These are phyloP conservation scores for Aspergillus chevalieri DNA, from an alignment of 2,329 filamentous ascomycete species.

Conservation along the genomic window DNA sequence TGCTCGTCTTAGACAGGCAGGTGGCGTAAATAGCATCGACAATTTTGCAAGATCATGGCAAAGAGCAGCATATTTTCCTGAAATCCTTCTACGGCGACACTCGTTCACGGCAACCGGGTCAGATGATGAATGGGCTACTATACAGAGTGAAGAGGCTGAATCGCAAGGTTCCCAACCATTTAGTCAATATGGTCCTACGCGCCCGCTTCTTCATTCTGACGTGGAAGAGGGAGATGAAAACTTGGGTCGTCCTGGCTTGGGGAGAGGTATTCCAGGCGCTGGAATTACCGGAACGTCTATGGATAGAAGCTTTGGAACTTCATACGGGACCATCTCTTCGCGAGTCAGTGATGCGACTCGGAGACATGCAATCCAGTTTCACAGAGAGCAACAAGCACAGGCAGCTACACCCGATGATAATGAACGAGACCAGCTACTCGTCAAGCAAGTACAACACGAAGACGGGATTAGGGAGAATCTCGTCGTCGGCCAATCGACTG, in stretches of 20 bases:
- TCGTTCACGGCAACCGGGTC: constrained; percentile 57
- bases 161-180: constrained; percentile 17
- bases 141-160: constrained; percentile 15
- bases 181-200: constrained; percentile 22
- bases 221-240: constrained; percentile 21
- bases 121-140: constrained; percentile 40
- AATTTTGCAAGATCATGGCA: constrained; percentile 92
- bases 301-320: constrained; percentile 64
- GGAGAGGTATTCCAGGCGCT: constrained; percentile 12
- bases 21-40: constrained; percentile 87
- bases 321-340: constrained; percentile 55
- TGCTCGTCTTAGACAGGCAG: constrained; percentile 58
- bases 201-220: constrained; percentile 24
- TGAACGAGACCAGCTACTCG: constrained; percentile 68
- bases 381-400: constrained; percentile 46
- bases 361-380: constrained; percentile 49
- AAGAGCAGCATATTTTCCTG: constrained; percentile 78
- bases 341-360: constrained; percentile 53
- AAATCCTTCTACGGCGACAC: constrained; percentile 73
- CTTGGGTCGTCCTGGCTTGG: constrained; percentile 10
- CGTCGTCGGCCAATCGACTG: constrained; percentile 86
- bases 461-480: constrained; percentile 79
- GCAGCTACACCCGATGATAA: constrained; percentile 47
- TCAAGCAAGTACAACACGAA: constrained; percentile 78
- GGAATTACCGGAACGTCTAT: constrained; percentile 49